Evolutionary conservation across 2,329 filamentous ascomycete species (phyloP), one percentile per base, ranked within the genome.

Genomic region (Xylariaceae sp.): DNA sequence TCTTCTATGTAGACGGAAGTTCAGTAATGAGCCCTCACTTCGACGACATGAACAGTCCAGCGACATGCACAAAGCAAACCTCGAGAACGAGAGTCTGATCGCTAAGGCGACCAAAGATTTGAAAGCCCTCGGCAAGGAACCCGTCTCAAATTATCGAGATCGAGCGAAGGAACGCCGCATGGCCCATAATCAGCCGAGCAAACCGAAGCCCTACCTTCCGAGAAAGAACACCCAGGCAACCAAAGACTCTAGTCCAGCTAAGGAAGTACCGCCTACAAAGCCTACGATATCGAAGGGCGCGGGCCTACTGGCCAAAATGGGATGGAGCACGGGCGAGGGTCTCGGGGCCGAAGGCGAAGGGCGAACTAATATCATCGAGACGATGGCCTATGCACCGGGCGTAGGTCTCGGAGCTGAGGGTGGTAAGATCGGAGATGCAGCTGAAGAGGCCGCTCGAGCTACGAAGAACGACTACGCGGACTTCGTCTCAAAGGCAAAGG

Each of bases 401-500:
- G 88, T 89, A 1, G 88, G 88, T 1, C 74, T 91, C 16, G 88
- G 88, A 0, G 88, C 87, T 1, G 82, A 87, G 65, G 87, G 87
- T 0, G 81, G 85, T n/a, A 87, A 87, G 66, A 73, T 89, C 40
- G 88, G 88, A 12, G 87, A 90, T 71, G 88, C 88, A 23, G 78
- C 79, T 7, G 81, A 85, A 66, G 79, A 89, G 66, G 87, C 87
- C 20, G 81, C 82, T 59, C 77, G 82, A 61, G 81, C 82, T 67
- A 89, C 86, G 3, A 81, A 78, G 66, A 81, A 82, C 40, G 79
- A 75, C 40, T 88, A 87, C 62, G 74, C 78, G 0, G 84, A 83
- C 50, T 90, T 89, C 67, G 76, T 89, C 51, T 82, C 81, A 58
- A 82, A 83, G 65, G 85, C 84, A 20, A 85, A 85, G 69, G 86